Base-by-base conservation (phyloP, 805 yeast genomes). In the Wickerhamomyces alni region DNA sequence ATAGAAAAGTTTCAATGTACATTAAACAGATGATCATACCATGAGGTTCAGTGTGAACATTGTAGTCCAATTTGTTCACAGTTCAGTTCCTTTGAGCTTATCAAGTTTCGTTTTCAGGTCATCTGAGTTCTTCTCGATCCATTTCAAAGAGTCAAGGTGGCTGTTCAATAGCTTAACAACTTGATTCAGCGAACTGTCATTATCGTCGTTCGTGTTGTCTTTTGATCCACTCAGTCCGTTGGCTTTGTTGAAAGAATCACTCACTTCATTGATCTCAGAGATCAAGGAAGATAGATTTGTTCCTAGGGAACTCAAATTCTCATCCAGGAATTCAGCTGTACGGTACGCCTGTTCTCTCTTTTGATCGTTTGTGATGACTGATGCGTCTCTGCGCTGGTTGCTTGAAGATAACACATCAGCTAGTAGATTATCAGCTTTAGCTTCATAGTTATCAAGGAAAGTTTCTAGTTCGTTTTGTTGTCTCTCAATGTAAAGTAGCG, bases 401-500 rank as follows among this genome's bases (percentile, higher is more conserved):
- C 52, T 50, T 2, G 69, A 54, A 7, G 66, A 52, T 8, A 64
- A 44, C 7, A 64, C 63, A 38, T 65, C 70, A 4, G 65, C 53
- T 13, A 65, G 46, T 17, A 63, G 43, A 4, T 58, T 49, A 34
- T 63, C 68, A 1, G 67, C 62, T 44, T 62, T 66, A 1, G 43
- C 32, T 60, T 93, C 98, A 55, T 89, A 89, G 45, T 82, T 82
- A 47, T 83, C 83, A 46, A 93, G 72, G 51, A 91, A 72, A 13
- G 74, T 69, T 43, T 91, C 99, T 36, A 93, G 67, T 54, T 91
- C 98, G 42, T 85, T 87, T 57, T 93, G 99, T 59, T 93, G 98
- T 50, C 82, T 82, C 54, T 84, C 93, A 37, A 93, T 83, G 55
- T 88, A 91, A 30, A 80, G 68, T 40, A 93, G 68, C 30, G 88